These are phyloP conservation scores for Bauhinia variegata DNA, from an alignment of 306 rosid species.

Conservation along the genomic window DNA sequence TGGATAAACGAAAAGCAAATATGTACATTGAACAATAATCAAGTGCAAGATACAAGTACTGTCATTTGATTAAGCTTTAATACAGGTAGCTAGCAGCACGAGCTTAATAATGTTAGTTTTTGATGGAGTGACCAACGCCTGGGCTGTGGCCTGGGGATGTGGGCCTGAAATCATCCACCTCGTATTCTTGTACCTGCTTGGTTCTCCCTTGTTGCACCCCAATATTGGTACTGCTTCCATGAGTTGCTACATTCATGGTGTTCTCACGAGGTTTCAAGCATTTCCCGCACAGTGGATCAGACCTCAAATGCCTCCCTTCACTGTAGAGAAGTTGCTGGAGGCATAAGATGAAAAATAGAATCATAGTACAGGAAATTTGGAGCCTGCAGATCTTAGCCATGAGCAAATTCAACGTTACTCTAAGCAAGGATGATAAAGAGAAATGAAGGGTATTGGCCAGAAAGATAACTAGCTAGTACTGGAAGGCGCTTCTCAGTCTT, in stretches of 20 bases:
- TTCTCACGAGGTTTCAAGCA: constrained; percentile 13
- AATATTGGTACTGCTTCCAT: not conserved
- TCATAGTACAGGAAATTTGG: constrained; percentile 32
- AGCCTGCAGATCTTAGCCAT: constrained; percentile 46
- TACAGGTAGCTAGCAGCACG: too few relatives aligned
- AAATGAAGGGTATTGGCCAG: not conserved
- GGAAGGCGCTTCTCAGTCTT: constrained; percentile 4
- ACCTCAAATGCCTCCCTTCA: constrained; percentile 54
- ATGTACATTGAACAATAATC: too few relatives aligned
- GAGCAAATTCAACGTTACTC: not conserved
- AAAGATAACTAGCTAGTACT: not conserved
- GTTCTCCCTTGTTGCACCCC: not conserved
- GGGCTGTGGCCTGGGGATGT: constrained; percentile 49
- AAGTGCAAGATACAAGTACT: too few relatives aligned
- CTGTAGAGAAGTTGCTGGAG: constrained; percentile 40
- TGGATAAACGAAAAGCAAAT: too few relatives aligned
- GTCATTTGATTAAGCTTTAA: too few relatives aligned
- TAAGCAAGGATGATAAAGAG: not conserved
- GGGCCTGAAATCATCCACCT: constrained; percentile 42
- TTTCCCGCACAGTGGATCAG: not conserved
- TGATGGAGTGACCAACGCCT: constrained; percentile 51
- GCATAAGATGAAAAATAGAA: constrained; percentile 47
- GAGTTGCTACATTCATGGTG: not conserved
- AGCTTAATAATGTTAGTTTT: constrained; percentile 24
- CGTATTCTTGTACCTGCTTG: not conserved